A percentile compares a stretch with the other conserved stretches of the same genome.
Conservation (phyloP, 2,329 filamentous ascomycete species). For the Aspergillus thermomutatus region DNA sequence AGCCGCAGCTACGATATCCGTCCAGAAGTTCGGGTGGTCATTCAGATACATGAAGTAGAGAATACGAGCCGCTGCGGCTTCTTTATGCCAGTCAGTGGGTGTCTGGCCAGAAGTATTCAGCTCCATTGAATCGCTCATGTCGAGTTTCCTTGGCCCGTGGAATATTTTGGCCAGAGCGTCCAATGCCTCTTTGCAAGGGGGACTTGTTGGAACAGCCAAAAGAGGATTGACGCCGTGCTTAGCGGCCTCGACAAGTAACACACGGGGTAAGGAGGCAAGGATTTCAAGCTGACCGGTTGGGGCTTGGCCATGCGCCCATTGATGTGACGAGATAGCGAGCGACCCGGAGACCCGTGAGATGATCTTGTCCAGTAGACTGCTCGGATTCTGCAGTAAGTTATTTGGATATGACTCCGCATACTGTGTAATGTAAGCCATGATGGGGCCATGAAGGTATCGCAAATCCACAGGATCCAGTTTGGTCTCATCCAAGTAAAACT, state of each 20-base stretch:
- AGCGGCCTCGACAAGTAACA: conserved; percentile 47
- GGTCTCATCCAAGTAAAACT: conserved; percentile 51
- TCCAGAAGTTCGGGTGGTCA: conserved; percentile 51
- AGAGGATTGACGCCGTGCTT: conserved; percentile 43
- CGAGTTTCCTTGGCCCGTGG: conserved; percentile 46
- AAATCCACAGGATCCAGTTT: conserved; percentile 50
- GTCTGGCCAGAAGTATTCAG: conserved; percentile 31
- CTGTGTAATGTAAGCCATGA: conserved; percentile 56
- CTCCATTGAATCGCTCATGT: conserved; percentile 26
- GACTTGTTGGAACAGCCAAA: conserved; percentile 49
- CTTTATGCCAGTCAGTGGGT: conserved; percentile 40
- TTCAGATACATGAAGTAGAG: conserved; percentile 55
- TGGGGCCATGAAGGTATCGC: conserved; percentile 52
- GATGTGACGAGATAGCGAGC: conserved; percentile 42
- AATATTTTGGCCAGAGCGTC: conserved; percentile 55
- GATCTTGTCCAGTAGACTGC: conserved; percentile 43
- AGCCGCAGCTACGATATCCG: conserved; percentile 51
- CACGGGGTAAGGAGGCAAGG: conserved; percentile 56
- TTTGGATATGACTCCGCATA: conserved; percentile 55
- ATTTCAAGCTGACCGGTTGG: conserved; percentile 56
- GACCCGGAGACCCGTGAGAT: conserved; percentile 47
- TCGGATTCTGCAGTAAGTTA: conserved; percentile 48
- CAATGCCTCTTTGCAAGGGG: conserved; percentile 53
- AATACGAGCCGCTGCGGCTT: conserved; percentile 52
- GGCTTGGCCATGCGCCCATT: conserved; percentile 53